Evolutionary conservation across 1,139 yeast species (phyloP).

Genomic region (Geotrichum aggregatum): DNA sequence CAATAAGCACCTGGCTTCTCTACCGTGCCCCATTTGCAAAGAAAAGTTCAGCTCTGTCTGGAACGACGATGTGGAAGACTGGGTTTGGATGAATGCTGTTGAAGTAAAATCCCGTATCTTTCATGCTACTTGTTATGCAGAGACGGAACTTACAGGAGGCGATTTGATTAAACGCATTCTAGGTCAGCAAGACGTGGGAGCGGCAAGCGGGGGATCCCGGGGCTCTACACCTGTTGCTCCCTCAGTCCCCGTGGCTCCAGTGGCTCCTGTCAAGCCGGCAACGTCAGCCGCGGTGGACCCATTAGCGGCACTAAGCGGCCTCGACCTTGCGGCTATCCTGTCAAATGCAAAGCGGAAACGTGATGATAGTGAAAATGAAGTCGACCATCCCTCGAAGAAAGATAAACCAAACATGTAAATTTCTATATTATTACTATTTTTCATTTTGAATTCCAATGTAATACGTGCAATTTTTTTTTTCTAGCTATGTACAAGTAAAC

Average conservation of each 20-base stretch:
- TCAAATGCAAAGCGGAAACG: conserved; percentile 27
- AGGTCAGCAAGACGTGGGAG: conserved; percentile 26
- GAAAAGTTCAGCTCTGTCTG: conserved; percentile 76
- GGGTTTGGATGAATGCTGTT: conserved; percentile 90
- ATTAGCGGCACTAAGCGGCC: conserved; percentile 10
- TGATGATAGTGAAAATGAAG: conserved; percentile 23
- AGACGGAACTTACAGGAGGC: conserved; percentile 49
- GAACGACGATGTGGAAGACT: conserved; percentile 87
- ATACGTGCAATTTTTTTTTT: no score
- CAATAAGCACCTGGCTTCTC: conserved; percentile 60
- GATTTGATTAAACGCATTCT: conserved; percentile 31
- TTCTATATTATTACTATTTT: no score
- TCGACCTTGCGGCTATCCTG: conserved; percentile 28
- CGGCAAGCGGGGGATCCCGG: not conserved
- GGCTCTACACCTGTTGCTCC: conserved; percentile 22
- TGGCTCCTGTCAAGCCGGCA: conserved; percentile 11
- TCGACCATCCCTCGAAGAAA: conserved; percentile 22
- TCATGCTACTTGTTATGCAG: conserved; percentile 79
- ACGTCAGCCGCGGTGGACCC: conserved; percentile 5
- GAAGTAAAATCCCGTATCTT: conserved; percentile 65
- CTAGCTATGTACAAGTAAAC: no score
- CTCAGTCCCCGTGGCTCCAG: conserved; percentile 9
- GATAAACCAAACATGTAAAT: conserved; percentile 12
- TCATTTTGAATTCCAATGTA: no score
- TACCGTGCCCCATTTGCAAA: conserved; percentile 81